phyloP scores from a whole-genome alignment of 2,329 filamentous ascomycete genomes.

The Fusarium transvaalense region DNA sequence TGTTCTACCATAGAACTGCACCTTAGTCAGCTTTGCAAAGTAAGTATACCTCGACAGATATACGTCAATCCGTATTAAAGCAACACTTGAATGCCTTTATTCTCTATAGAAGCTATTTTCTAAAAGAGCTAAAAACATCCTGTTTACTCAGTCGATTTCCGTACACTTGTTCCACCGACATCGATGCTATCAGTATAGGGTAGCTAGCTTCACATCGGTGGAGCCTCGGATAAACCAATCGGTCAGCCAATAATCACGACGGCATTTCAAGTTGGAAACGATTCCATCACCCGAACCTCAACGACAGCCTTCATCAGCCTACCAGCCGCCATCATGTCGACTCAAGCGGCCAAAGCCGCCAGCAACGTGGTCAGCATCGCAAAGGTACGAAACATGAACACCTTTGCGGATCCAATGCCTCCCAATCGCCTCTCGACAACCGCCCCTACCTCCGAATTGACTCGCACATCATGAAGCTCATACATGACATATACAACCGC shows the following conservation, averaged over 20 bases:
- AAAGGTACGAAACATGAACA: conserved; percentile 62
- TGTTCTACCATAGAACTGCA: too few species aligned
- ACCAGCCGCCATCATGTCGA: conserved; percentile 65
- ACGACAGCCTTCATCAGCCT: conserved; percentile 40
- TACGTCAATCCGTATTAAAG: too few species aligned
- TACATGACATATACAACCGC: conserved; percentile 13
- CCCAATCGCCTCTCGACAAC: conserved; percentile 32
- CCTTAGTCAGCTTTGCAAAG: too few species aligned
- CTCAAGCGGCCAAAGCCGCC: conserved; percentile 69
- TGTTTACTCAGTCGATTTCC: too few species aligned
- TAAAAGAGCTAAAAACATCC: too few species aligned
- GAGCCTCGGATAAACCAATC: conserved; percentile 47
- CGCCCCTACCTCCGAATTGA: conserved; percentile 31
- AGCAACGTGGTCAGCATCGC: conserved; percentile 67
- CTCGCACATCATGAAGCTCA: conserved; percentile 27
- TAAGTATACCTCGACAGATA: too few species aligned
- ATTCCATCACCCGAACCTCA: conserved; percentile 46
- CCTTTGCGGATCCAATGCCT: conserved; percentile 29
- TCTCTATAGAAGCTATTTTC: too few species aligned
- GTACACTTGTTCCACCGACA: background rate
- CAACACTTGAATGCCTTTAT: too few species aligned
- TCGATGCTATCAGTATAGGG: conserved; percentile 21
- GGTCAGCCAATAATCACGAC: conserved; percentile 47
- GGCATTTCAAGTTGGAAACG: conserved; percentile 49
- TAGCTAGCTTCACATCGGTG: conserved; percentile 33